phyloP scores from a whole-genome alignment of 192 early-diverging fungal genomes.

The Mortierella antarctica region DNA sequence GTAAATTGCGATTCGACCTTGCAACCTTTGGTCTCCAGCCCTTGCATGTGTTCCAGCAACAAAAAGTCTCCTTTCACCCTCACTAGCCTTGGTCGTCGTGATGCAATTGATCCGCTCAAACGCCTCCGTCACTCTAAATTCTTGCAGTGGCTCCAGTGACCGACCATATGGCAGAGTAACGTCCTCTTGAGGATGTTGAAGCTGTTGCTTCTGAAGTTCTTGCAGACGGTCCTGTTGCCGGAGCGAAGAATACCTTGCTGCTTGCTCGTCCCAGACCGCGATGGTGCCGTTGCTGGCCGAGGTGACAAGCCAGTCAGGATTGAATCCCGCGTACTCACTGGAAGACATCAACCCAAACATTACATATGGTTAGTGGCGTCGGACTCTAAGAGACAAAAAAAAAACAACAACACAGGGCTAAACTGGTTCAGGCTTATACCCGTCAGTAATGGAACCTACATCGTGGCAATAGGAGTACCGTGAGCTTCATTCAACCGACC shows the following conservation, averaged over 20 bases:
- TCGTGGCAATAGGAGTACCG: conserved; percentile 21
- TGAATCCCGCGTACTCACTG: conserved; percentile 50
- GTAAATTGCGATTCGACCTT: conserved; percentile 43
- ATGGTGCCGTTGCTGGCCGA: conserved; percentile 35
- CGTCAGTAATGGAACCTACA: conserved; percentile 12
- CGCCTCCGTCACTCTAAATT: conserved; percentile 23
- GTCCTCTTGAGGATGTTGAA: not conserved
- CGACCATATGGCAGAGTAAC: conserved; percentile 11
- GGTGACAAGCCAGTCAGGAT: conserved; percentile 33
- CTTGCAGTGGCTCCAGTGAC: conserved; percentile 20
- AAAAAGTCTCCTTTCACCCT: conserved; percentile 14
- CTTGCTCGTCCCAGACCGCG: conserved; percentile 42
- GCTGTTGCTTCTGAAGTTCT: conserved; percentile 5
- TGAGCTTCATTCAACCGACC: conserved; percentile 33
- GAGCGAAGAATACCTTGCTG: conserved; percentile 17
- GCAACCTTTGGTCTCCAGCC: conserved; percentile 35
- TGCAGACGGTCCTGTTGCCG: conserved; percentile 5
- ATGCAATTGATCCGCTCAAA: conserved; percentile 51
- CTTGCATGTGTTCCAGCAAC: conserved; percentile 39
- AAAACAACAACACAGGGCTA: not conserved
- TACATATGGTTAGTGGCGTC: too few species aligned
- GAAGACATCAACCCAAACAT: not conserved
- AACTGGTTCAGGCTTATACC: not conserved
- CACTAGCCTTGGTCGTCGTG: conserved; percentile 8
- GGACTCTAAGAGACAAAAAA: not conserved